These are phyloP conservation scores for Porcisia deanei DNA, from an alignment of 208 protist species.

Conservation along the genomic window DNA sequence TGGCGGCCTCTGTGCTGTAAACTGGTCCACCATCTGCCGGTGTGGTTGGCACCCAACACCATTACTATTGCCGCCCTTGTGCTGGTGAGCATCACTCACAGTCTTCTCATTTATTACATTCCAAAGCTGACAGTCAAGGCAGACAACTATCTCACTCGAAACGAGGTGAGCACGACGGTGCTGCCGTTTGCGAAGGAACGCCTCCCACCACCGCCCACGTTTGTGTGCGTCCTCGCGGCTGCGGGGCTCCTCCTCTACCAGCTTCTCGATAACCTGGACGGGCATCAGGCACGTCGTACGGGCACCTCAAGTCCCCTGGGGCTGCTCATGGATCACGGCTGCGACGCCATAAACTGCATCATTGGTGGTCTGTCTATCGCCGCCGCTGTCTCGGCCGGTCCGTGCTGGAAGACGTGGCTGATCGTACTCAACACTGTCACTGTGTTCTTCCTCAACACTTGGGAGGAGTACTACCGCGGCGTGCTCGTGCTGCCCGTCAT, in stretches of 20 bases:
- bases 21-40: constrained; percentile 55
- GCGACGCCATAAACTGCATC: constrained; percentile 86
- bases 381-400: constrained; percentile 43
- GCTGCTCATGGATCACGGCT: constrained; percentile 95
- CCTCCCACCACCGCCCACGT: constrained; percentile 47
- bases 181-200: constrained; percentile 34
- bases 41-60: constrained; percentile 82
- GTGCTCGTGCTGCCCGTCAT: constrained; percentile 85
- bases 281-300: constrained; percentile 92
- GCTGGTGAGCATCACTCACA: constrained; percentile 61
- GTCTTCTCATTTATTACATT: constrained; percentile 68
- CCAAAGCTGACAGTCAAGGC: constrained; percentile 57
- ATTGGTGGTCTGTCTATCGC: constrained; percentile 58
- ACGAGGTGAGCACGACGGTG: constrained; percentile 5
- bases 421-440: constrained; percentile 55
- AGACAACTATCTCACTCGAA: constrained; percentile 18
- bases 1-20: constrained; percentile 57
- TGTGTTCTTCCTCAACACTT: constrained; percentile 85
- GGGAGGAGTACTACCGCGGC: constrained; percentile 90
- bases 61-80: constrained; percentile 87
- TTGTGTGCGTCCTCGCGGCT: constrained; percentile 69
- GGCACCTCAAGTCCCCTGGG: constrained; percentile 92
- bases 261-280: constrained; percentile 94
- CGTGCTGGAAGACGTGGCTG: constrained; percentile 72
- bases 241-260: constrained; percentile 74